These are phyloP conservation scores for Arxiozyma bovina DNA, from an alignment of 1,139 yeast species.

Conservation along the genomic window DNA sequence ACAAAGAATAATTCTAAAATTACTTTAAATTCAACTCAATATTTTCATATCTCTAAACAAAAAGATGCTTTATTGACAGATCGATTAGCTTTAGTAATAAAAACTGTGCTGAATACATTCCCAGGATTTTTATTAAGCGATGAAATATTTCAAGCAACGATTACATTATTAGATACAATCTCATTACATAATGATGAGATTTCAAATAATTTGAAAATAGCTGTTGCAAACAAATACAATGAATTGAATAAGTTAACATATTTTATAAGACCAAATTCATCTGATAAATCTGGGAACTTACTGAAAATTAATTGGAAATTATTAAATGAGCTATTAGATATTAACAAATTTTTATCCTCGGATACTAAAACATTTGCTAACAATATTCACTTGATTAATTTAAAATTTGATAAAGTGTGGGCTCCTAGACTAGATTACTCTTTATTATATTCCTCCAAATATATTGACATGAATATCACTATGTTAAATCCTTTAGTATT, in stretches of 20 bases:
- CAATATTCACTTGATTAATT: slow-evolving; percentile 50
- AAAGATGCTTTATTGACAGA: slow-evolving; percentile 35
- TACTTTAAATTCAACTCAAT: slow-evolving; percentile 15
- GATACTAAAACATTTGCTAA: slow-evolving; percentile 45
- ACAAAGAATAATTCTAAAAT: slow-evolving; percentile 24
- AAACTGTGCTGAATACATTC: slow-evolving; percentile 39
- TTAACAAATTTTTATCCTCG: slow-evolving; percentile 37
- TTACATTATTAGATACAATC: slow-evolving; percentile 38
- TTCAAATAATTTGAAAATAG: slow-evolving; percentile 37
- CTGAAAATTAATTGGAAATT: slow-evolving; percentile 1
- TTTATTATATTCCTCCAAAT: slow-evolving; percentile 42
- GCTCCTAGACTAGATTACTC: slow-evolving; percentile 62
- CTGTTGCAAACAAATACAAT: slow-evolving; percentile 37
- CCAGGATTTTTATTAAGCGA: slow-evolving; percentile 50
- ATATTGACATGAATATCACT: slow-evolving; percentile 29
- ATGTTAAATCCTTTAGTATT: slow-evolving; percentile 48
- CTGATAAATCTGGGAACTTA: slow-evolving; percentile 3
- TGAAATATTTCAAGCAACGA: slow-evolving; percentile 37
- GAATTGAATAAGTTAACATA: slow-evolving; percentile 29
- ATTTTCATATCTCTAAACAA: slow-evolving; percentile 26
- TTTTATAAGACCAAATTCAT: slow-evolving; percentile 4
- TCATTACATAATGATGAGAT: slow-evolving; percentile 40
- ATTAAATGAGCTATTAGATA: slow-evolving; percentile 21
- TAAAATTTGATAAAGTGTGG: slow-evolving; percentile 56
- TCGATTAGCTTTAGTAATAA: slow-evolving; percentile 40